These are phyloP conservation scores for Wickerhamomyces sp. DNA, from an alignment of 1,139 yeast genomes.

Conservation along the genomic window DNA sequence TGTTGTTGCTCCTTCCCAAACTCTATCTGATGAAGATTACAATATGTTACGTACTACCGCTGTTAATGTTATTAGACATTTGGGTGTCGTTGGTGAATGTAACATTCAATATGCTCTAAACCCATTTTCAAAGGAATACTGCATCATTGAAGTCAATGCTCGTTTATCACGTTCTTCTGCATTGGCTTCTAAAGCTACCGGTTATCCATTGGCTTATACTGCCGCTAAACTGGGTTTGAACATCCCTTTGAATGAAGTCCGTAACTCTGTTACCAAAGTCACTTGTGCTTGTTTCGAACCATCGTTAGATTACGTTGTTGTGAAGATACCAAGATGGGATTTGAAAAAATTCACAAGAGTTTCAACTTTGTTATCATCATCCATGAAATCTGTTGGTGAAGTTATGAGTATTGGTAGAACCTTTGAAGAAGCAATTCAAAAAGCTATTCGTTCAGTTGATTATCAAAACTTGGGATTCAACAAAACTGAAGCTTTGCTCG, in stretches of 20 bases:
- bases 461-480: slow-evolving; percentile 93
- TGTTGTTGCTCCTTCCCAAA: slow-evolving; percentile 98
- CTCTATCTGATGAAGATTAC: slow-evolving; percentile 94
- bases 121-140: slow-evolving; percentile 90
- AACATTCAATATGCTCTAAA: slow-evolving; percentile 96
- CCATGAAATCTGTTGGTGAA: slow-evolving; percentile 99
- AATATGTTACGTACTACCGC: slow-evolving; percentile 98
- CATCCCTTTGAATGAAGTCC: slow-evolving; percentile 87
- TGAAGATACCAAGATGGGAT: slow-evolving; percentile 99
- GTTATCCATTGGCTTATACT: slow-evolving; percentile 96
- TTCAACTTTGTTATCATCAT: slow-evolving; percentile 79
- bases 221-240: slow-evolving; percentile 97
- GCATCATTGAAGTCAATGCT: slow-evolving; percentile 97
- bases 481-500: slow-evolving; percentile 81
- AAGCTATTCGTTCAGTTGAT: slow-evolving; percentile 95
- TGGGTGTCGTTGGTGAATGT: slow-evolving; percentile 99
- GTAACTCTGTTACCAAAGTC: slow-evolving; percentile 89
- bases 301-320: slow-evolving; percentile 94
- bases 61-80: slow-evolving; percentile 92
- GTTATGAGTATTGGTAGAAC: slow-evolving; percentile 98
- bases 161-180: slow-evolving; percentile 98
- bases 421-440: slow-evolving; percentile 96
- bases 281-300: slow-evolving; percentile 98
- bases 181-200: slow-evolving; percentile 97
- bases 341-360: slow-evolving; percentile 93